phyloP scores from a whole-genome alignment of 164 flowering plant genomes.

The Sedum album region DNA sequence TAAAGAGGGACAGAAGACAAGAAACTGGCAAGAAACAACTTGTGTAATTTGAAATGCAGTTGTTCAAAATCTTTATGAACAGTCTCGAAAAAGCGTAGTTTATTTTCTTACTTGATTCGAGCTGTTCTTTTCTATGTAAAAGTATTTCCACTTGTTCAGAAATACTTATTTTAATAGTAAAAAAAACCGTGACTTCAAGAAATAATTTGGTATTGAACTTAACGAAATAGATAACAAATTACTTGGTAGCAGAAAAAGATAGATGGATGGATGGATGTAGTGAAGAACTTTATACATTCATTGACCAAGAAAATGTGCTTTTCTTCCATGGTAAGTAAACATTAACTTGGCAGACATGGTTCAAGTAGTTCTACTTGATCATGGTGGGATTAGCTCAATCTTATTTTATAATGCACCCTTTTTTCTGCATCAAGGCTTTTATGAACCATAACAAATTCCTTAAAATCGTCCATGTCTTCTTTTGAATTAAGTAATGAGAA shows the following conservation, averaged over 20 bases:
- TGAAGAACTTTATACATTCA: not conserved
- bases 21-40: not conserved
- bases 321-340: not conserved
- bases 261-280: no score
- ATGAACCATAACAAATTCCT: not conserved
- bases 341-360: not conserved
- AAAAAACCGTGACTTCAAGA: no score
- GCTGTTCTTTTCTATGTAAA: not conserved
- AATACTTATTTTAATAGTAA: no score
- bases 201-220: no score
- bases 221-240: no score
- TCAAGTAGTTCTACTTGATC: not conserved
- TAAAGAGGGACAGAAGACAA: slow-evolving; percentile 1
- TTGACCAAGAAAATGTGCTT: not conserved
- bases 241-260: no score
- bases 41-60: not conserved
- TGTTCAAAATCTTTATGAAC: not conserved
- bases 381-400: not conserved
- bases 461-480: not conserved
- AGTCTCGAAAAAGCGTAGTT: not conserved
- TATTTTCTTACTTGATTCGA: not conserved
- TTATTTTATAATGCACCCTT: not conserved
- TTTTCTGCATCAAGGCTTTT: not conserved
- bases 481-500: not conserved
- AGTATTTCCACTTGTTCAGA: not conserved